Evolutionary conservation across 208 protist genomes (phyloP), one percentile per base, ranked within the genome.

Genomic region (Trypanosoma vivax): DNA sequence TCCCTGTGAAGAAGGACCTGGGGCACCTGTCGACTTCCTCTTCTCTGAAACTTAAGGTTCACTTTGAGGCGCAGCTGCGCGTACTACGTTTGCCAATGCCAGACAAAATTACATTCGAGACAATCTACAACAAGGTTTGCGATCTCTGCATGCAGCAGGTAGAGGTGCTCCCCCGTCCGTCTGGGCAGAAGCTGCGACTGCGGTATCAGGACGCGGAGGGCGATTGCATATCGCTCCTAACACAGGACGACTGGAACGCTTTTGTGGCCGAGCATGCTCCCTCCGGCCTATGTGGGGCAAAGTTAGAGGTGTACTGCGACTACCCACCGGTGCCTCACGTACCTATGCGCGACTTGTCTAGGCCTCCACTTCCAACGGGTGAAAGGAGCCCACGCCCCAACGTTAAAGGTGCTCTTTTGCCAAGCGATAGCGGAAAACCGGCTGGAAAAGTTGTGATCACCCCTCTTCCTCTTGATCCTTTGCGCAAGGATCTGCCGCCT

Each of bases 171-270:
- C 43, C 43, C 11, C 29, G 25, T 16, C 42, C 52, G 13, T 24
- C 35, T 1, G 70, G 65, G 4, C 66, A 72, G 14, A 59, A 70
- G 23, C 70, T 92, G 54, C 76, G 84, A 29, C 68, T 92, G 30
- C 80, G 79, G 28, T 92, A 92, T 55, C 72, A 84, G 51, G 84
- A 92, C 56, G 16, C 19, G 2, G 84, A 92, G n/a, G 80, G 84
- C 40, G 84, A 92, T 63, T 87, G 70, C 57, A 88, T 92, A 35
- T 81, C 76, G 18, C 45, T 92, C 25, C 13, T 89, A 19, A 76
- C 74, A 19, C 67, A 86, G 38, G 70, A 84, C 31, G 84, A 92
- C 54, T 92, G 79, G 84, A 50, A 68, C 19, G 63, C 73, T 30
- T 76, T 88, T 69, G 34, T 88, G 21, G 47, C 42, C 1, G 84